These are phyloP conservation scores for Lodderomyces parapsilosis DNA, from an alignment of 1,139 yeast genomes.

Conservation along the genomic window DNA sequence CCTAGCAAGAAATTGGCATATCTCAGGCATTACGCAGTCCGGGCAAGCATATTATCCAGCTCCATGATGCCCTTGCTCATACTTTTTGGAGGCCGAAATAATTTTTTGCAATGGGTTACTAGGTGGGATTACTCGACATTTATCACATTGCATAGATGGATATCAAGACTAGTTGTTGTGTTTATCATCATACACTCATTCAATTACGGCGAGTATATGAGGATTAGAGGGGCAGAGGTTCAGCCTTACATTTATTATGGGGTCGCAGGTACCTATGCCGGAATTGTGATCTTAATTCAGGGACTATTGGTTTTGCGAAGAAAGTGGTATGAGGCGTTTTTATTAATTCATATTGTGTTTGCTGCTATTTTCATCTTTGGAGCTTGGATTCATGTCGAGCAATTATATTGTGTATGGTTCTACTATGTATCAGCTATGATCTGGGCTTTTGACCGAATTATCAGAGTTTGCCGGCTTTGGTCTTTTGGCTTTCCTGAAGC, in stretches of 20 bases:
- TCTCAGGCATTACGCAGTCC: constrained; percentile 45
- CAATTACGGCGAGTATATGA: constrained; percentile 26
- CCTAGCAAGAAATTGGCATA: constrained; percentile 26
- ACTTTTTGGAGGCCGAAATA: constrained; percentile 62
- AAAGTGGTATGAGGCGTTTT: constrained; percentile 44
- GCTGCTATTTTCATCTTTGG: constrained; percentile 44
- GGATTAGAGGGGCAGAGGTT: constrained; percentile 4
- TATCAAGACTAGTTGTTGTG: constrained; percentile 47
- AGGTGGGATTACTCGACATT: constrained; percentile 62
- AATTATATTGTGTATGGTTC: constrained; percentile 41
- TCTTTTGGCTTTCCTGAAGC: constrained; percentile 50
- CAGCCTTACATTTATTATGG: constrained; percentile 30
- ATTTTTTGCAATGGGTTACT: constrained; percentile 53
- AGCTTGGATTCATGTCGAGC: constrained; percentile 42
- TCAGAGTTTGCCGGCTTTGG: constrained; percentile 33
- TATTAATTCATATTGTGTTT: constrained; percentile 40
- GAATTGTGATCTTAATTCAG: constrained; percentile 38
- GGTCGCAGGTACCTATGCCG: constrained; percentile 27
- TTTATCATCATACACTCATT: constrained; percentile 40
- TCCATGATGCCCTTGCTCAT: constrained; percentile 52
- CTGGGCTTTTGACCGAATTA: constrained; percentile 45
- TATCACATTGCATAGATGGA: constrained; percentile 60
- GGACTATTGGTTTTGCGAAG: constrained; percentile 42
- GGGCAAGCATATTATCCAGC: constrained; percentile 59
- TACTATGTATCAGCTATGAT: constrained; percentile 38